Evolutionary conservation across 176 grass and related monocot genomes (phyloP).

Genomic region (Musa schizocarpa): DNA sequence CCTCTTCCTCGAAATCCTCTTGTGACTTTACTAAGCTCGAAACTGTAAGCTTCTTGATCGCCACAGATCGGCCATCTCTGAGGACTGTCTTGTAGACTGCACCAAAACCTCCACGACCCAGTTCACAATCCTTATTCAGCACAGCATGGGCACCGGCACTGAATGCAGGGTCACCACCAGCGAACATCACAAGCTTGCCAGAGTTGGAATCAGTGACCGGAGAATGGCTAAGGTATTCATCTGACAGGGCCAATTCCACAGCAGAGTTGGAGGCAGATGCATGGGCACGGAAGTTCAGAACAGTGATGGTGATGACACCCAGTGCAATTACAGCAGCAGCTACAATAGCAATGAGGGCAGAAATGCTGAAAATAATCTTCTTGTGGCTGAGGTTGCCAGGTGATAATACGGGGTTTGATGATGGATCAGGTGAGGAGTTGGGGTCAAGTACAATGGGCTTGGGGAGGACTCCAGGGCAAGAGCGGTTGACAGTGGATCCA

Average conservation of each 20-base stretch:
- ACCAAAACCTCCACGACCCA: constrained; percentile 96
- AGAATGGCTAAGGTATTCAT: constrained; percentile 82
- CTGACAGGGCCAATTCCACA: constrained; percentile 52
- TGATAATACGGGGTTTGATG: constrained; percentile 15
- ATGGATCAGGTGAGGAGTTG: constrained; percentile 33
- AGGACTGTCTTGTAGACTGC: constrained; percentile 81
- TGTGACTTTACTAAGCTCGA: constrained; percentile 98
- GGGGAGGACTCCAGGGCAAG: constrained; percentile 67
- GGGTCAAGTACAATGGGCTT: constrained; percentile 97
- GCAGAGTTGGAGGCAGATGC: constrained; percentile 39
- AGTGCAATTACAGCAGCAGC: constrained; percentile 82
- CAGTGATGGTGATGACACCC: constrained; percentile 76
- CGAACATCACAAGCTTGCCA: constrained; percentile 96
- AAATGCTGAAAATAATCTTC: constrained; percentile 92
- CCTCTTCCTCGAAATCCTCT: constrained; percentile 95
- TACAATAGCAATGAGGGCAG: constrained; percentile 79
- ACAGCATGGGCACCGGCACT: constrained; percentile 84
- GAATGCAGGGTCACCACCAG: constrained; percentile 82
- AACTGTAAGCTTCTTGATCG: constrained; percentile 97
- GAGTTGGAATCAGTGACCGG: constrained; percentile 72
- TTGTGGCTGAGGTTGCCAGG: constrained; percentile 49
- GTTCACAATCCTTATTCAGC: constrained; percentile 93
- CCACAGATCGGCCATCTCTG: constrained; percentile 70
- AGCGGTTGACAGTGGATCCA: constrained; percentile 68
- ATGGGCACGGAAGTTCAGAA: constrained; percentile 71